Conservation (phyloP, 1,284 basidiomycete species). For the Butyriboletus appendiculatus region DNA sequence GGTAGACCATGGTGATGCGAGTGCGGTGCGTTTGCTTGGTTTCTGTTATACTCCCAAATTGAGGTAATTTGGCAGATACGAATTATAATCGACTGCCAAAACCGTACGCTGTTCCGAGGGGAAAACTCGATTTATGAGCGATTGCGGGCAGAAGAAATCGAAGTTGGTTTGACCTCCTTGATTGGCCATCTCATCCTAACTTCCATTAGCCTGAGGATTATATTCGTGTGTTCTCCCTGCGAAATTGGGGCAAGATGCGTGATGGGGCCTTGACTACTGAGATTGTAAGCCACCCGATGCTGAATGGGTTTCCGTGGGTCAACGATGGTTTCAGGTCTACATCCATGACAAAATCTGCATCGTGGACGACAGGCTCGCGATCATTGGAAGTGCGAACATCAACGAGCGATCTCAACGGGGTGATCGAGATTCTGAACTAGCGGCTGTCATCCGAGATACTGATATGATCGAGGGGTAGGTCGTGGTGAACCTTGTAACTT, state of each 20-base stretch:
- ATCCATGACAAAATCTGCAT: conserved; percentile 86
- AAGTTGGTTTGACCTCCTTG: conserved; percentile 51
- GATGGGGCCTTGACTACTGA: conserved; percentile 89
- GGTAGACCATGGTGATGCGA: conserved; percentile 91
- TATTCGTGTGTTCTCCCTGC: conserved; percentile 88
- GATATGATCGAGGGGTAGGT: conserved; percentile 91
- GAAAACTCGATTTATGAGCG: conserved; percentile 92
- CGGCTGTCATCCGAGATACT: conserved; percentile 91
- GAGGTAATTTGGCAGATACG: conserved; percentile 58
- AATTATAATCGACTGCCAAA: conserved; percentile 93
- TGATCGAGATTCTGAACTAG: conserved; percentile 95
- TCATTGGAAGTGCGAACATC: conserved; percentile 99
- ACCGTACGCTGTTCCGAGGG: conserved; percentile 86
- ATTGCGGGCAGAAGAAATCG: conserved; percentile 85
- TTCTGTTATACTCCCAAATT: conserved; percentile 1
- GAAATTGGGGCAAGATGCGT: conserved; percentile 93
- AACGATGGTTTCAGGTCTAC: conserved; percentile 63
- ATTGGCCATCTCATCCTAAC: conserved; percentile 2
- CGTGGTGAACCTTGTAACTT: background rate
- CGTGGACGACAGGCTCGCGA: conserved; percentile 95
- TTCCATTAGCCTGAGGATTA: conserved; percentile 82
- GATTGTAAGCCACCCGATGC: conserved; percentile 50
- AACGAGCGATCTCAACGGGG: conserved; percentile 96
- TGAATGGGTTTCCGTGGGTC: background rate
- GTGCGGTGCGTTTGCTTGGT: conserved; percentile 60